Percentiles rank a stretch among this genome's conserved stretches.
phyloP scores from a whole-genome alignment of 345 rosid genomes.

The Salix caprea region DNA sequence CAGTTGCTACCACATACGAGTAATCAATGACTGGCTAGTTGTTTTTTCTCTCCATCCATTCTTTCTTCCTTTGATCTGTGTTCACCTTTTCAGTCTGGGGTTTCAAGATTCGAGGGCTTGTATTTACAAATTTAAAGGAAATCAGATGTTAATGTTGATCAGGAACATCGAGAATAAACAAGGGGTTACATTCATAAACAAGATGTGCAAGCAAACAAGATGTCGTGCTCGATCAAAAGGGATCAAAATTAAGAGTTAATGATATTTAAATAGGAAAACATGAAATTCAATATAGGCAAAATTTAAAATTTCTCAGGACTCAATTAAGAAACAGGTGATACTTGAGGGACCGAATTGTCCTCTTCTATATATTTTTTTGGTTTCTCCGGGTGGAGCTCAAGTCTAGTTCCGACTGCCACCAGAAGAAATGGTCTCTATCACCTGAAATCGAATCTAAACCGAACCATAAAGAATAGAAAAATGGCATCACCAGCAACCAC shows the following conservation, averaged over 20 bases:
- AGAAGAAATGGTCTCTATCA: background rate
- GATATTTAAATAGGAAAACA: no score
- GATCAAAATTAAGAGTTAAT: no score
- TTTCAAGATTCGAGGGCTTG: background rate
- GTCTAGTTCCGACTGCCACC: background rate
- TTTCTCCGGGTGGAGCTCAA: background rate
- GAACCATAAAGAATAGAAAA: background rate
- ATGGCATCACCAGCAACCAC: constrained; percentile 57
- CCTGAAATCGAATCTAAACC: background rate
- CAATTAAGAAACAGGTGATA: background rate
- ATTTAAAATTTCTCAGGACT: background rate
- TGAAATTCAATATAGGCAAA: background rate
- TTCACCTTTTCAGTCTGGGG: background rate
- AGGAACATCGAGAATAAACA: no score
- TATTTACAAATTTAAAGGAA: background rate
- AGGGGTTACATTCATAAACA: no score
- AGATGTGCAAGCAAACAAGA: no score
- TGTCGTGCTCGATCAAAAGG: no score
- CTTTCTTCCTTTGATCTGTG: background rate
- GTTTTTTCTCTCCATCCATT: background rate
- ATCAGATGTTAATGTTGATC: background rate
- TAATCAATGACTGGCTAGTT: background rate
- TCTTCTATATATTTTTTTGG: background rate
- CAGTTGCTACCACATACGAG: constrained; percentile 64
- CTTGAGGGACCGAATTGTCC: background rate